Percentiles rank a stretch among this genome's conserved stretches.
These are phyloP conservation scores for Epichloe baconii DNA, from an alignment of 2,329 filamentous ascomycete species.

Conservation along the genomic window DNA sequence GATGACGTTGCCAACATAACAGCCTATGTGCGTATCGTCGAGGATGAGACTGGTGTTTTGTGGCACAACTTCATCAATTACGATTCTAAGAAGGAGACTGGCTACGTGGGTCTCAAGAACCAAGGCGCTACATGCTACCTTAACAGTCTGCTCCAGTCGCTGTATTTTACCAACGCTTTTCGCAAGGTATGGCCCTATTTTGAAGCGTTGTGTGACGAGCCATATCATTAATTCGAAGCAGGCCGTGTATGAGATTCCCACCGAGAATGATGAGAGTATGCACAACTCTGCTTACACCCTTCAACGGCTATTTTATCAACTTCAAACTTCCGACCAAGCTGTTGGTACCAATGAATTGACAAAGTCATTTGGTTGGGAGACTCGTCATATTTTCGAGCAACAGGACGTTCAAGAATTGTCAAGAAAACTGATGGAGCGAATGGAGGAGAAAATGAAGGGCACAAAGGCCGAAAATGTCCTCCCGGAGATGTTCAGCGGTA, in stretches of 20 bases:
- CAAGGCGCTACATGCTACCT: conserved; percentile 88
- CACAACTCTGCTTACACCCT: conserved; percentile 87
- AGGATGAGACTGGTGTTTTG: conserved; percentile 76
- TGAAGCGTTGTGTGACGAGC: neutral
- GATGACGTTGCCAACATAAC: conserved; percentile 68
- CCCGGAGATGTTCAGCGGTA: conserved; percentile 85
- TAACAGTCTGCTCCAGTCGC: conserved; percentile 70
- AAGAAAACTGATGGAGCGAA: conserved; percentile 89
- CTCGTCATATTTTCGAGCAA: conserved; percentile 94
- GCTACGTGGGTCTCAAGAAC: conserved; percentile 92
- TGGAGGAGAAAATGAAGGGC: conserved; percentile 97
- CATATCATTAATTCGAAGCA: conserved; percentile 21
- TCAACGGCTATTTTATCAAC: conserved; percentile 85
- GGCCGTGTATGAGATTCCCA: conserved; percentile 96
- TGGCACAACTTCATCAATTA: conserved; percentile 93
- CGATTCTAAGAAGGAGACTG: conserved; percentile 98
- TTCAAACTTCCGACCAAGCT: conserved; percentile 74
- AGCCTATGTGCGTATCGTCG: conserved; percentile 68
- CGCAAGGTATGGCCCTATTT: conserved; percentile 52
- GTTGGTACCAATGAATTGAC: conserved; percentile 90
- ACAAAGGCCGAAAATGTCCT: conserved; percentile 83
- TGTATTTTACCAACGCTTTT: conserved; percentile 86
- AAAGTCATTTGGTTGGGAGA: conserved; percentile 96
- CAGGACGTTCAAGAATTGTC: conserved; percentile 97
- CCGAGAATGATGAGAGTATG: conserved; percentile 66